These are phyloP conservation scores for Colletotrichum sp. DNA, from an alignment of 2,329 filamentous ascomycete species.

Conservation along the genomic window DNA sequence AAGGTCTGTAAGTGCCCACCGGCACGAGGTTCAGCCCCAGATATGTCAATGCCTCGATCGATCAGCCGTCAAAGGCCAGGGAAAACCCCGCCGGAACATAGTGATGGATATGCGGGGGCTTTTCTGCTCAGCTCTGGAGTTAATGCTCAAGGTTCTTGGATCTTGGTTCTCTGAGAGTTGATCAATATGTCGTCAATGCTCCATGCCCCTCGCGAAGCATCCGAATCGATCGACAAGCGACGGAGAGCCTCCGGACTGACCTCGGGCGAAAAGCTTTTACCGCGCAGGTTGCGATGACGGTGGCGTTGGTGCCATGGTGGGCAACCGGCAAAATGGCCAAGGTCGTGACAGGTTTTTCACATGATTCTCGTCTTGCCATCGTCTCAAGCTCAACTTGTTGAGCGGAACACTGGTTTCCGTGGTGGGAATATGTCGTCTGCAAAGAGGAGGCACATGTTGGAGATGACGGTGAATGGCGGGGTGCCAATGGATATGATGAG, in stretches of 20 bases:
- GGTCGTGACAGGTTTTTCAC: background rate
- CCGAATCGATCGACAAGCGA: background rate
- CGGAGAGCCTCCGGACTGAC: background rate
- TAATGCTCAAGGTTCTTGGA: background rate
- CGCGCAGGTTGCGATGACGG: background rate
- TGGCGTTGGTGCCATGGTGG: background rate
- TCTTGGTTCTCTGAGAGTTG: background rate
- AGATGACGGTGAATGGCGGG: background rate
- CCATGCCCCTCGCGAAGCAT: background rate
- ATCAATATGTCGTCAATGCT: background rate
- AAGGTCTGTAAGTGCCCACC: background rate
- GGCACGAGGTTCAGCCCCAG: background rate
- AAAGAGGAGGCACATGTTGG: background rate
- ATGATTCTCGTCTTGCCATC: background rate
- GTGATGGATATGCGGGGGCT: background rate
- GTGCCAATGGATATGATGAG: slow-evolving; percentile 1
- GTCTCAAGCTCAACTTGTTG: background rate
- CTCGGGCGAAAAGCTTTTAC: background rate
- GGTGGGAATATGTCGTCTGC: background rate
- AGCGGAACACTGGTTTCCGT: background rate
- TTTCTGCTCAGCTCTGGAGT: background rate
- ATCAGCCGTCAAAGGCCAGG: background rate
- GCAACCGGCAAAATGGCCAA: background rate
- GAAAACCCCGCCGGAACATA: background rate
- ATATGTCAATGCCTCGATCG: background rate